These are phyloP conservation scores for Fragaria iinumae DNA, from an alignment of 306 rosid genomes.

Conservation along the genomic window DNA sequence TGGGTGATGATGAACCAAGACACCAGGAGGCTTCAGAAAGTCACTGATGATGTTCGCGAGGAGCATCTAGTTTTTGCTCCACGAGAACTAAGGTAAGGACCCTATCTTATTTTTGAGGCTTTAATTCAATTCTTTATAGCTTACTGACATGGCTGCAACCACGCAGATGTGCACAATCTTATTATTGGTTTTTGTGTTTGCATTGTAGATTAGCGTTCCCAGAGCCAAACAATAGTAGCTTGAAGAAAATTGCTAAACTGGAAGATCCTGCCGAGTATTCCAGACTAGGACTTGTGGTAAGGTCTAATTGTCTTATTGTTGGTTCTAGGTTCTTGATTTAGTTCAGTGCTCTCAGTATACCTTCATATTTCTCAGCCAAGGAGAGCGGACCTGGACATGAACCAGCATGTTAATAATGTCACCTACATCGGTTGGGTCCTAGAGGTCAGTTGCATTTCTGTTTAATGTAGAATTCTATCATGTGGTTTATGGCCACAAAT, in stretches of 20 bases:
- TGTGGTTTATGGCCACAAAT: neutral
- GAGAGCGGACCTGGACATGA: conserved; percentile 96
- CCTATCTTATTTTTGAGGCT: conserved; percentile 13
- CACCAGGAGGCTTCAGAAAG: conserved; percentile 85
- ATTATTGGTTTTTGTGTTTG: conserved; percentile 23
- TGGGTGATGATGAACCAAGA: conserved; percentile 97
- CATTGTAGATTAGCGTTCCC: conserved; percentile 72
- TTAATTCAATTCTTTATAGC: neutral
- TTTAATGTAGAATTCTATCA: neutral
- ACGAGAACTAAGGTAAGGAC: conserved; percentile 59
- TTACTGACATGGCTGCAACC: neutral
- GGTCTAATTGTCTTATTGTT: conserved; percentile 29
- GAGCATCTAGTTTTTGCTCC: conserved; percentile 74
- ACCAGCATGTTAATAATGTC: conserved; percentile 93
- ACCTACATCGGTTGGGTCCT: conserved; percentile 93
- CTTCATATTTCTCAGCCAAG: conserved; percentile 63
- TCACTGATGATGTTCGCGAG: conserved; percentile 73
- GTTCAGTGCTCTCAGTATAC: conserved; percentile 36
- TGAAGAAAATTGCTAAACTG: conserved; percentile 75
- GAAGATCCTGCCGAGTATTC: conserved; percentile 69
- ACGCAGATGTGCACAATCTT: neutral
- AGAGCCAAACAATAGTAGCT: conserved; percentile 60
- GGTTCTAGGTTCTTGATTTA: conserved; percentile 16
- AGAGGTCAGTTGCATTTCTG: conserved; percentile 53
- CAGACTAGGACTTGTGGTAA: conserved; percentile 72